These are phyloP conservation scores for Pseudognaphalium luteoalbum DNA, from an alignment of 129 eudicot genomes.

Conservation along the genomic window DNA sequence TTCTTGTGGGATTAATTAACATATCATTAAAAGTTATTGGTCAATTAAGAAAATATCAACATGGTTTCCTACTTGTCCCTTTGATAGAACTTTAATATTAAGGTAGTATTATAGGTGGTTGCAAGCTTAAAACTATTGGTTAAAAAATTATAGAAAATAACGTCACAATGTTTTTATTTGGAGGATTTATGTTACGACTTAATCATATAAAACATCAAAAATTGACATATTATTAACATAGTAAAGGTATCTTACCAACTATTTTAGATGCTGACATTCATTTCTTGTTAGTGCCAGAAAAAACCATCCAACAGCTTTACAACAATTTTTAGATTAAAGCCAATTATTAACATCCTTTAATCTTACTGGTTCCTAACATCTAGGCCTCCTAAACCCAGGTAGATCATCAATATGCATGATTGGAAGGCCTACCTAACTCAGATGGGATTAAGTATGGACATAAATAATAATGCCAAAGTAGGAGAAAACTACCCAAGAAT, in stretches of 20 bases:
- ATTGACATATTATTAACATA: not conserved
- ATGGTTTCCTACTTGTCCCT: constrained; percentile 15
- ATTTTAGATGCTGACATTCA: constrained; percentile 8
- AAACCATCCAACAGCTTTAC: not conserved
- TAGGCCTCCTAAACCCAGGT: constrained; percentile 9
- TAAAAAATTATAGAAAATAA: constrained; percentile 1
- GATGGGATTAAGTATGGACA: not conserved
- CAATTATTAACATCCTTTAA: not conserved
- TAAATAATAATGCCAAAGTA: not conserved
- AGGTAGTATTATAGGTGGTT: not conserved
- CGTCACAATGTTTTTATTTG: constrained; percentile 7
- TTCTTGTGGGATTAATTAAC: constrained; percentile 18
- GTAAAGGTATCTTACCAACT: constrained; percentile 14
- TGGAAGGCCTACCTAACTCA: constrained; percentile 2
- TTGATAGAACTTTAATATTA: constrained; percentile 2
- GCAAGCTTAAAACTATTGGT: not conserved
- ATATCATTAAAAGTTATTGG: not conserved
- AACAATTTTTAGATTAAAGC: not conserved
- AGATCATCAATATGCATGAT: constrained; percentile 5
- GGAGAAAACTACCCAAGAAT: not conserved
- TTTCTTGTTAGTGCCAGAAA: not conserved
- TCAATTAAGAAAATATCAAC: not conserved
- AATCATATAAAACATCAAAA: not conserved
- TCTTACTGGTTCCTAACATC: constrained; percentile 24
- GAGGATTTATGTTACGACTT: not conserved